Evolutionary conservation across 2,329 filamentous ascomycete genomes (phyloP).

Genomic region (Colletotrichum neosansevieriae): DNA sequence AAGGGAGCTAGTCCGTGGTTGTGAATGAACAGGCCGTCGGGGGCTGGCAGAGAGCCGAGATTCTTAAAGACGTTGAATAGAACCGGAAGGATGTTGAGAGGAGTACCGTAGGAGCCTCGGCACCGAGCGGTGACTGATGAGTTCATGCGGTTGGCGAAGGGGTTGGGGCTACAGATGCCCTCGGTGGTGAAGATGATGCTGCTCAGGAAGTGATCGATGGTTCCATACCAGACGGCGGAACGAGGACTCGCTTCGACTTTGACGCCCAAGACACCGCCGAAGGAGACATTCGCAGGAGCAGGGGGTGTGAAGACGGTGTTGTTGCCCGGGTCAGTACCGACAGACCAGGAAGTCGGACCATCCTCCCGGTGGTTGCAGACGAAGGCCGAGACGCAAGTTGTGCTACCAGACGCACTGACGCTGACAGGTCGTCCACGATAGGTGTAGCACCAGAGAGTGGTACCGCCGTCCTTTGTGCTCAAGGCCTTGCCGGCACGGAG

Average conservation of each 20-base stretch:
- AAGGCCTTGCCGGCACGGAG: conserved; percentile 55
- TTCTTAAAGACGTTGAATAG: conserved; percentile 39
- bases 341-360: conserved; percentile 36
- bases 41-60: conserved; percentile 29
- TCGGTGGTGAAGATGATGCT: conserved; percentile 31
- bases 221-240: conserved; percentile 35
- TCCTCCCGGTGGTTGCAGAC: conserved; percentile 54
- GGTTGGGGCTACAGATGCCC: conserved; percentile 33
- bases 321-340: conserved; percentile 8
- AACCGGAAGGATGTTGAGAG: conserved; percentile 34
- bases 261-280: conserved; percentile 12
- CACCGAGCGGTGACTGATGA: conserved; percentile 37
- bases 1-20: conserved; percentile 26
- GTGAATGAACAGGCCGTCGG: conserved; percentile 28
- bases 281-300: conserved; percentile 13
- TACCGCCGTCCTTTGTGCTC: conserved; percentile 54
- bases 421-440: conserved; percentile 56
- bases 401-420: conserved; percentile 52
- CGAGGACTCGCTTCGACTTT: conserved; percentile 30
- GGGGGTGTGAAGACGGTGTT: not conserved
- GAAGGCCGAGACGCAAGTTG: conserved; percentile 56
- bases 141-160: conserved; percentile 34
- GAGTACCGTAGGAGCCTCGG: conserved; percentile 24
- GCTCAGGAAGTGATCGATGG: conserved; percentile 29
- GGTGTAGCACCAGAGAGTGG: conserved; percentile 56